Percentiles rank a stretch among this genome's conserved stretches.
phyloP scores from a whole-genome alignment of 306 rosid species.

The Arachis hypogaea region DNA sequence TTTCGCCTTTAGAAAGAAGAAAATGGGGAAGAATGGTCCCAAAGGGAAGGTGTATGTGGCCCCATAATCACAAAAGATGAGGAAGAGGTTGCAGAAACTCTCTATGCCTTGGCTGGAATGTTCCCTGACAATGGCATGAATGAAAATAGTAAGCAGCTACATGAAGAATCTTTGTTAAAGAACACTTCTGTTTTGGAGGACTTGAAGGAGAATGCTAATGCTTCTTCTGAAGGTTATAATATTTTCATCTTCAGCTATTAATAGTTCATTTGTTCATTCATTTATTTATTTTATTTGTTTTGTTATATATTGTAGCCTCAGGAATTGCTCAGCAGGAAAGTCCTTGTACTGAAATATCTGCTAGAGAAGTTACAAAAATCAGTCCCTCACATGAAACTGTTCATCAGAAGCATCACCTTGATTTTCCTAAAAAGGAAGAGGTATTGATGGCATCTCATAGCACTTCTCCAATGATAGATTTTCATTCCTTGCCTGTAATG shows the following conservation, averaged over 20 bases:
- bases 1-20: slow-evolving; percentile 55
- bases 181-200: slow-evolving; percentile 46
- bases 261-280: neutral
- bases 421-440: slow-evolving; percentile 27
- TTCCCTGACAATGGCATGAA: slow-evolving; percentile 50
- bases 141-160: slow-evolving; percentile 34
- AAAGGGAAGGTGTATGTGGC: slow-evolving; percentile 40
- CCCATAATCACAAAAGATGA: slow-evolving; percentile 76
- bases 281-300: slow-evolving; percentile 1
- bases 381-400: slow-evolving; percentile 35
- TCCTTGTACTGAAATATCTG: slow-evolving; percentile 46
- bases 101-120: slow-evolving; percentile 83
- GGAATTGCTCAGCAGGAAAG: slow-evolving; percentile 28
- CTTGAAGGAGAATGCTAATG: slow-evolving; percentile 41
- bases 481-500: slow-evolving; percentile 28
- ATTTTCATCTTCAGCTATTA: slow-evolving; percentile 24
- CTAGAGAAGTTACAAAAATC: slow-evolving; percentile 40
- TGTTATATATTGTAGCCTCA: slow-evolving; percentile 37
- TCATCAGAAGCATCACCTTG: slow-evolving; percentile 39
- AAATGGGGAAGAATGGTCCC: slow-evolving; percentile 41
- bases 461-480: slow-evolving; percentile 32
- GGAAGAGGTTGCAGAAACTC: slow-evolving; percentile 86
- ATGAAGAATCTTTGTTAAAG: slow-evolving; percentile 39
- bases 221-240: slow-evolving; percentile 56
- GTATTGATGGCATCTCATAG: slow-evolving; percentile 35